Evolutionary conservation across 2,329 filamentous ascomycete genomes (phyloP).

Genomic region (Monilinia vaccinii-corymbosi): DNA sequence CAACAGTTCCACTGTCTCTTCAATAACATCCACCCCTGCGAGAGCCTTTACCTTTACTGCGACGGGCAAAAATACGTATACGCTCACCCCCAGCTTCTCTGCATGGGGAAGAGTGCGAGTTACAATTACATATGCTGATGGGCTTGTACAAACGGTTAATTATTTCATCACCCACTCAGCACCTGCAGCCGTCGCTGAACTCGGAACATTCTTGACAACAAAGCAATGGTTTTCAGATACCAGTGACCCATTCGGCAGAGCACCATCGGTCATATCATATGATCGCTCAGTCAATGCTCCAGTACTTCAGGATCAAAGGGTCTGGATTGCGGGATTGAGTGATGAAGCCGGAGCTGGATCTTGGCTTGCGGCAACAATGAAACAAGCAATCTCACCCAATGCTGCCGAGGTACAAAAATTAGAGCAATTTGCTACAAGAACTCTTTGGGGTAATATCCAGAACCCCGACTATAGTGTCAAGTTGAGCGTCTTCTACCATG

Average conservation of each 20-base stretch:
- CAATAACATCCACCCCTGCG: constrained; percentile 33
- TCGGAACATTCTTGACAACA: constrained; percentile 46
- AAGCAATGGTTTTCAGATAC: constrained; percentile 42
- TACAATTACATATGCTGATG: constrained; percentile 39
- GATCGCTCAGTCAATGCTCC: constrained; percentile 39
- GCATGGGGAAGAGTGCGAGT: constrained; percentile 43
- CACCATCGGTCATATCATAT: constrained; percentile 48
- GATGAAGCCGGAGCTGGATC: constrained; percentile 51
- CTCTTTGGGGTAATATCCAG: constrained; percentile 42
- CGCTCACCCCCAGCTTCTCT: constrained; percentile 34
- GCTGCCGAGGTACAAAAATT: constrained; percentile 41
- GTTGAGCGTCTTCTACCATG: constrained; percentile 49
- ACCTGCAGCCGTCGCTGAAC: constrained; percentile 35
- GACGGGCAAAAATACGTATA: constrained; percentile 31
- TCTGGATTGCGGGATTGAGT: constrained; percentile 51
- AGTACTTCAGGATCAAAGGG: constrained; percentile 40
- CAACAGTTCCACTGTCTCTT: constrained; percentile 32
- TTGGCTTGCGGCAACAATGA: constrained; percentile 45
- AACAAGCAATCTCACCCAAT: constrained; percentile 43
- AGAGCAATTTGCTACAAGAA: constrained; percentile 44
- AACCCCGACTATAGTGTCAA: constrained; percentile 38
- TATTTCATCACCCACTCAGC: constrained; percentile 45
- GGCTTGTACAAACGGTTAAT: constrained; percentile 43
- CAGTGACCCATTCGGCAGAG: constrained; percentile 44
- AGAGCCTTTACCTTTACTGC: constrained; percentile 32